Percentiles rank a stretch among this genome's conserved stretches.
Evolutionary conservation across 306 rosid species (phyloP).

Genomic region (Oxytropis ochrocephala): DNA sequence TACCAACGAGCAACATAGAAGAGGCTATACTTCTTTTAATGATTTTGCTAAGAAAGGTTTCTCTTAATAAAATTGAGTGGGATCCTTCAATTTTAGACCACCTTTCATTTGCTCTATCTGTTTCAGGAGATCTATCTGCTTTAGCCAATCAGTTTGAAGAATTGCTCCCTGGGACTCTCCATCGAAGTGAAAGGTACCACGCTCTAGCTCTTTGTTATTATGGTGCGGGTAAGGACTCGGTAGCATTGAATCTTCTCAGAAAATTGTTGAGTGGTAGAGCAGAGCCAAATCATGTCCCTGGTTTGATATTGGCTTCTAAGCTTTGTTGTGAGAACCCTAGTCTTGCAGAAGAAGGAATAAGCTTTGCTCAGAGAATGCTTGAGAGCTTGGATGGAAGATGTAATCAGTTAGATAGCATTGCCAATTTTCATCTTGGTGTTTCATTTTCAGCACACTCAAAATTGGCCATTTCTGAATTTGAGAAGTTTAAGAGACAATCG

Average conservation of each 20-base stretch:
- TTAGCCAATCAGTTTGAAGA: constrained; percentile 77
- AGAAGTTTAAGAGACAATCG: constrained; percentile 49
- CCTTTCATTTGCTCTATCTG: constrained; percentile 78
- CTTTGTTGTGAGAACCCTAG: constrained; percentile 55
- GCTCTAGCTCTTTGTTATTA: constrained; percentile 65
- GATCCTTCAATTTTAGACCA: constrained; percentile 92
- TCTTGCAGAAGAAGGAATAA: constrained; percentile 52
- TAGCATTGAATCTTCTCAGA: constrained; percentile 64
- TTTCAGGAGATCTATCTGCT: constrained; percentile 68
- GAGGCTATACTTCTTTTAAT: constrained; percentile 90
- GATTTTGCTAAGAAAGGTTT: constrained; percentile 65
- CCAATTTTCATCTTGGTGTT: constrained; percentile 58
- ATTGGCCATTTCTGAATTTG: constrained; percentile 56
- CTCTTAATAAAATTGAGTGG: constrained; percentile 75
- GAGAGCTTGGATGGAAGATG: constrained; percentile 51
- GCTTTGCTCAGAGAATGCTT: constrained; percentile 43
- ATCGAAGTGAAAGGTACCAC: constrained; percentile 48
- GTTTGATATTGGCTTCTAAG: constrained; percentile 80
- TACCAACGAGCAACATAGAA: constrained; percentile 76
- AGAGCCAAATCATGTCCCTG: constrained; percentile 52
- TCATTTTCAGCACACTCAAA: constrained; percentile 63
- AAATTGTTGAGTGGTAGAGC: constrained; percentile 46
- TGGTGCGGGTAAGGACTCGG: constrained; percentile 60
- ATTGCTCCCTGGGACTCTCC: constrained; percentile 55
- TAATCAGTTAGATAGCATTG: constrained; percentile 45